Percentiles rank a stretch among this genome's conserved stretches.
Conservation (phyloP, 2,329 filamentous ascomycete genomes). For the Cladosporium halotolerans region DNA sequence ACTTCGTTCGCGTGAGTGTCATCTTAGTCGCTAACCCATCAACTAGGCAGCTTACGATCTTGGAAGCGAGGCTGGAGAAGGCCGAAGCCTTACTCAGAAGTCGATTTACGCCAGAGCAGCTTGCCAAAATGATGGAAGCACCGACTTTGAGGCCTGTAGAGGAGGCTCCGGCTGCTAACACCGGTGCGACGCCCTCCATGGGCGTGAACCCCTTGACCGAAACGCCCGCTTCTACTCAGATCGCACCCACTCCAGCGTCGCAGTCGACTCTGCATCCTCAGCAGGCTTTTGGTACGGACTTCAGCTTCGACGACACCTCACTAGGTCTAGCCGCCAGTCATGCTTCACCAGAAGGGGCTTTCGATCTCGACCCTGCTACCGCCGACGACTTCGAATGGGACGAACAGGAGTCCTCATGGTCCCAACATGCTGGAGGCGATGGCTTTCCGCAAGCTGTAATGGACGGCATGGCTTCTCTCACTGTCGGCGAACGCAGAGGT, state of each 20-base stretch:
- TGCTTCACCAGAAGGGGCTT: conserved; percentile 1
- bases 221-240: neutral
- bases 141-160: too few relatives aligned
- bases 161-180: neutral
- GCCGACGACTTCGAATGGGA: conserved; percentile 9
- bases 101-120: neutral
- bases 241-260: neutral
- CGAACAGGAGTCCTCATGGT: conserved; percentile 8
- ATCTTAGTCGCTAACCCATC: too few relatives aligned
- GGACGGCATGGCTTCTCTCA: conserved; percentile 6
- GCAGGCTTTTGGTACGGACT: neutral
- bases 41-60: conserved; percentile 5
- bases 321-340: neutral
- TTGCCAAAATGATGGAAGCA: conserved; percentile 1
- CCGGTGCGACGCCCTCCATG: neutral
- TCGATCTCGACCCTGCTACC: conserved; percentile 6
- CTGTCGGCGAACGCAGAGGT: conserved; percentile 3
- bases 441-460: conserved; percentile 1
- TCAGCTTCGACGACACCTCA: neutral
- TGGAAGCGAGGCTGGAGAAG: conserved; percentile 5
- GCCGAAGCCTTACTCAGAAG: conserved; percentile 2
- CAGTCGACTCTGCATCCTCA: neutral
- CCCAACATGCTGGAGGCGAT: neutral
- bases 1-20: neutral
- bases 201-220: neutral